These are phyloP conservation scores for Sclerotinia trifoliorum DNA, from an alignment of 2,329 filamentous ascomycete genomes.

Conservation along the genomic window DNA sequence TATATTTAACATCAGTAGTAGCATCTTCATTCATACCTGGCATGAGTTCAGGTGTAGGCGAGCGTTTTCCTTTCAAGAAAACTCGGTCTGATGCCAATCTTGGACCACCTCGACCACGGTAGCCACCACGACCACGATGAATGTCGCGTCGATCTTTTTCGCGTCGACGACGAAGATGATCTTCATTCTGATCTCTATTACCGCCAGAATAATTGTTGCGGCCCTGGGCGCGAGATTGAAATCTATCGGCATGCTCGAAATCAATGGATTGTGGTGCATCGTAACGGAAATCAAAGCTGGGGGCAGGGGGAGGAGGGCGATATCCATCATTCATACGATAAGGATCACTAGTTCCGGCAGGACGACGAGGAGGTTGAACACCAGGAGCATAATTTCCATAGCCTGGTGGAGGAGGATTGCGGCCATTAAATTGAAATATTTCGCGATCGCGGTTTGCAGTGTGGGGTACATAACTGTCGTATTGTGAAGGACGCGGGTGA, in stretches of 20 bases:
- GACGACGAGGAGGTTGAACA: constrained; percentile 27
- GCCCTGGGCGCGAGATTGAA: constrained; percentile 32
- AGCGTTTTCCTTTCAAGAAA: constrained; percentile 40
- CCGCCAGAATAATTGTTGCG: constrained; percentile 25
- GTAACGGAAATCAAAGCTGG: constrained; percentile 37
- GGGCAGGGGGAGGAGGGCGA: constrained; percentile 23
- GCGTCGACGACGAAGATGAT: constrained; percentile 7
- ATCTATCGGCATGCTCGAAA: constrained; percentile 30
- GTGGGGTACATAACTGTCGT: constrained; percentile 20
- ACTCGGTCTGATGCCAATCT: constrained; percentile 39
- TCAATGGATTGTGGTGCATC: constrained; percentile 38
- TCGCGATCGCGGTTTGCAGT: constrained; percentile 19
- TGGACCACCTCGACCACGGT: constrained; percentile 35
- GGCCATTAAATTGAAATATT: constrained; percentile 35
- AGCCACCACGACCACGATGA: constrained; percentile 31
- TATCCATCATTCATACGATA: constrained; percentile 22
- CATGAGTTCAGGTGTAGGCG: constrained; percentile 41
- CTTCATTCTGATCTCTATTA: constrained; percentile 18
- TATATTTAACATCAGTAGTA: constrained; percentile 48
- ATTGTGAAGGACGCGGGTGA: constrained; percentile 23
- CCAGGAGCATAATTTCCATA: constrained; percentile 24
- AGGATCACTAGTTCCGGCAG: constrained; percentile 7
- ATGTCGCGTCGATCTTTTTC: constrained; percentile 6
- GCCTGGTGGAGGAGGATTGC: constrained; percentile 19
- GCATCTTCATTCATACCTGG: constrained; percentile 39